Percentiles rank a stretch among this genome's conserved stretches.
These are phyloP conservation scores for Schizochytrium sp. DNA, from an alignment of 108 stramenopile species.

Conservation along the genomic window DNA sequence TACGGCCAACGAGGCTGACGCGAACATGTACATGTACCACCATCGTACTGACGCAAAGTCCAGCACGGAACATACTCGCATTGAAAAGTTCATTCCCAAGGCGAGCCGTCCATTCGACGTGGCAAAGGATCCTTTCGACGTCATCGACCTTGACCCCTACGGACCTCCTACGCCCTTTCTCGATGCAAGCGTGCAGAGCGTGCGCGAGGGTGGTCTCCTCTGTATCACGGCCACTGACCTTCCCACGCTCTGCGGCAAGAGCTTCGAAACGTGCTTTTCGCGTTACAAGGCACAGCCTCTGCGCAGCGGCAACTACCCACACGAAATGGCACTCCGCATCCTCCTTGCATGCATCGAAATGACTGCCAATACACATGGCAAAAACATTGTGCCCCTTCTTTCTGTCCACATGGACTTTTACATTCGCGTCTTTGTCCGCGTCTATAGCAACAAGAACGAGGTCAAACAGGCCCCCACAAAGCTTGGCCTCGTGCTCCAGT, in stretches of 20 bases:
- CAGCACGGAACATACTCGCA: neutral
- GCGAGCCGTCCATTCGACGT: neutral
- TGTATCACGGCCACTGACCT: slow-evolving; percentile 95
- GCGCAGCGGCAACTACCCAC: slow-evolving; percentile 68
- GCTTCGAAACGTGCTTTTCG: slow-evolving; percentile 84
- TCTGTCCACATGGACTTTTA: slow-evolving; percentile 93
- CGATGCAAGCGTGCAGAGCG: slow-evolving; percentile 82
- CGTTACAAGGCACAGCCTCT: slow-evolving; percentile 81
- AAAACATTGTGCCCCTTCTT: slow-evolving; percentile 78
- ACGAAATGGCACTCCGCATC: slow-evolving; percentile 89
- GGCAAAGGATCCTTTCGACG: slow-evolving; percentile 52
- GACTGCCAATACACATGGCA: slow-evolving; percentile 72
- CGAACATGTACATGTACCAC: slow-evolving; percentile 39
- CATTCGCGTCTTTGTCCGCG: slow-evolving; percentile 90
- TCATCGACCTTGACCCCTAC: slow-evolving; percentile 97
- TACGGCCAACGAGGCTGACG: slow-evolving; percentile 56
- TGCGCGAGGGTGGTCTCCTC: slow-evolving; percentile 78
- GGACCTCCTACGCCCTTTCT: slow-evolving; percentile 91
- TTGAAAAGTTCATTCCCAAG: neutral
- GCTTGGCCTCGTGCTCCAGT: slow-evolving; percentile 76
- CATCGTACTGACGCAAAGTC: neutral
- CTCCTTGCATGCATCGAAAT: slow-evolving; percentile 69
- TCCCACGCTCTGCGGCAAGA: slow-evolving; percentile 83
- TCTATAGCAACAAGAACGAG: slow-evolving; percentile 72
- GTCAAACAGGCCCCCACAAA: slow-evolving; percentile 32